Conservation (phyloP, 257 asterid species). For the Craterostigma plantagineum region DNA sequence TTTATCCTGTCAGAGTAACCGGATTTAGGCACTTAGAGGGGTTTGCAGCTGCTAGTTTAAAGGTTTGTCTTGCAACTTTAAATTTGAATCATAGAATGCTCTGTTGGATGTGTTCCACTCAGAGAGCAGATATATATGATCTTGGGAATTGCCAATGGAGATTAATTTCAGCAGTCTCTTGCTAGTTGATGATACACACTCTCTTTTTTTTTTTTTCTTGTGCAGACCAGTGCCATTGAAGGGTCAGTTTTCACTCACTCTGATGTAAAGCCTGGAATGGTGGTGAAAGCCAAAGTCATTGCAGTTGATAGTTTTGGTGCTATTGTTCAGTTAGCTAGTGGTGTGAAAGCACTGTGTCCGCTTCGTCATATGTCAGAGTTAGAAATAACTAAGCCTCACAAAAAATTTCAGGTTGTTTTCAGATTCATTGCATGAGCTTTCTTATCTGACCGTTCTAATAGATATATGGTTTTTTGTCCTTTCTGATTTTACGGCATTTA, state of each 20-base stretch:
- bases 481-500: conserved; percentile 4
- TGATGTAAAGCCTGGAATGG: conserved; percentile 97
- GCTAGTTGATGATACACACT: no score
- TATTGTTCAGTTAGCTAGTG: conserved; percentile 75
- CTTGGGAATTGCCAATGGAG: no score
- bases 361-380: conserved; percentile 99
- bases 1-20: conserved; percentile 62
- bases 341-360: conserved; percentile 96
- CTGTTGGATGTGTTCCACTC: no score
- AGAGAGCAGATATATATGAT: no score
- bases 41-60: conserved; percentile 65
- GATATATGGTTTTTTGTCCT: background rate
- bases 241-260: conserved; percentile 88
- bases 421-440: conserved; percentile 8
- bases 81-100: background rate
- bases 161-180: no score
- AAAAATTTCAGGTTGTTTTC: conserved; percentile 69
- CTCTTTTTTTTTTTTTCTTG: conserved; percentile 11
- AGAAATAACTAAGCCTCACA: conserved; percentile 84
- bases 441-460: conserved; percentile 2
- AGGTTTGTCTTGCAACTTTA: conserved; percentile 27
- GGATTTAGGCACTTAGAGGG: conserved; percentile 93
- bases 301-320: conserved; percentile 74
- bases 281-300: conserved; percentile 81
- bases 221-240: conserved; percentile 84